Base-by-base conservation (phyloP, 2,329 filamentous ascomycete species). In the Monilinia fructigena region DNA sequence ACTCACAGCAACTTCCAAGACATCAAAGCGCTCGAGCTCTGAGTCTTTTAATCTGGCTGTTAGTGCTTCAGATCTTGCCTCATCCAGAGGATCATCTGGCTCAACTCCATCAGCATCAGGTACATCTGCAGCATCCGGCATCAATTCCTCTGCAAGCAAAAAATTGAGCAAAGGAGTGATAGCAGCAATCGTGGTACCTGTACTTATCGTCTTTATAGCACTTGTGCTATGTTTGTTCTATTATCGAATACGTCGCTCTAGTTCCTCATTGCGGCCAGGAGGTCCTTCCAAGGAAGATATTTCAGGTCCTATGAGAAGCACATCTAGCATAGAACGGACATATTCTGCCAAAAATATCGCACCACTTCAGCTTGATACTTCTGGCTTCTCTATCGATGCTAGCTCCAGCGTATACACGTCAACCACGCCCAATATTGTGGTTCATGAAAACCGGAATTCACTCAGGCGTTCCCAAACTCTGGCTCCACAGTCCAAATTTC, bases 151-250 rank as follows among this genome's bases (percentile, higher is more conserved):
- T 26, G 12, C 23, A 18, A 63, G 42, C 20, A 67, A 38, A 14
- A 63, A 45, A 8, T 55, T 73, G 18, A 70, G 68, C 56, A 69
- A 54, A 53, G 68, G 67, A 26, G 42, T 62, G 1, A 71, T 75
- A 55, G 66, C 70, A 6, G 74, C 72, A 40, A 72, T 75, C 38
- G 60, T 69, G 11, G 67, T 74, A 38, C 71, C 74, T 18, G 55
- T 70, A 38, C 45, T 68, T 12, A 8, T 72, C 8, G 4, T 70
- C 10, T 54, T 74, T 10, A 23, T 70, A 16, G 66, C 68, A 23
- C 52, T 74, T 2, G 42, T 75, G 6, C 20, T 72, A 4, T 67
- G 62, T 26, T 23, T 74, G 0, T 68, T 70, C 48, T 75, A 66
- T 59, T 75, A 66, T 55, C 58, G 55, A 20, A 59, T 55, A 28